A percentile compares a stretch with the other conserved stretches of the same genome.
These are phyloP conservation scores for Aspergillus sp. DNA, from an alignment of 2,329 filamentous ascomycete genomes.

Conservation along the genomic window DNA sequence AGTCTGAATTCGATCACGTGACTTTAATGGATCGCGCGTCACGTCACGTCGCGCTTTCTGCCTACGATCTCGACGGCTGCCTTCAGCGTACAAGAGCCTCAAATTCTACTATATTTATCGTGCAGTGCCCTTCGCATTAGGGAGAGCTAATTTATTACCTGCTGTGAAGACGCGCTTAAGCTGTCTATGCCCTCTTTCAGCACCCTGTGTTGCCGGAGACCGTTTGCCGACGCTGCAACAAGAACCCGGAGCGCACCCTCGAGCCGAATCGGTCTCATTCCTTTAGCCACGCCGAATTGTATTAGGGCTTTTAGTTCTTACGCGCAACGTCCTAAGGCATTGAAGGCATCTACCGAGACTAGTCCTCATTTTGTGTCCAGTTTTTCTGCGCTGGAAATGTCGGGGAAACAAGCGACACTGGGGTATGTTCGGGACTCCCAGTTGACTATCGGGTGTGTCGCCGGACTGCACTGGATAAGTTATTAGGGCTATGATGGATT, in stretches of 20 bases:
- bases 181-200: slow-evolving; percentile 12
- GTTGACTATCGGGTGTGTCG: slow-evolving; percentile 63
- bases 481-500: neutral
- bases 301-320: neutral
- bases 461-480: neutral
- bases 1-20: slow-evolving; percentile 9
- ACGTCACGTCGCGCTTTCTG: slow-evolving; percentile 14
- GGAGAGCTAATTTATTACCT: neutral
- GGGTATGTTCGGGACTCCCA: slow-evolving; percentile 78
- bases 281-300: neutral
- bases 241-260: neutral
- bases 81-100: slow-evolving; percentile 1
- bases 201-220: slow-evolving; percentile 5
- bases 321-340: neutral
- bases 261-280: neutral
- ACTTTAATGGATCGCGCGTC: slow-evolving; percentile 13
- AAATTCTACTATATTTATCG: neutral
- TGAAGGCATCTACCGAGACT: neutral
- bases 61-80: slow-evolving; percentile 4
- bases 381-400: neutral
- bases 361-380: neutral
- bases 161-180: slow-evolving; percentile 1
- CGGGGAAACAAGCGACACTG: slow-evolving; percentile 67
- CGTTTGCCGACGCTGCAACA: slow-evolving; percentile 3
- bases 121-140: neutral